Conservation (phyloP, 306 rosid species). For the Cyamopsis tetragonoloba region DNA sequence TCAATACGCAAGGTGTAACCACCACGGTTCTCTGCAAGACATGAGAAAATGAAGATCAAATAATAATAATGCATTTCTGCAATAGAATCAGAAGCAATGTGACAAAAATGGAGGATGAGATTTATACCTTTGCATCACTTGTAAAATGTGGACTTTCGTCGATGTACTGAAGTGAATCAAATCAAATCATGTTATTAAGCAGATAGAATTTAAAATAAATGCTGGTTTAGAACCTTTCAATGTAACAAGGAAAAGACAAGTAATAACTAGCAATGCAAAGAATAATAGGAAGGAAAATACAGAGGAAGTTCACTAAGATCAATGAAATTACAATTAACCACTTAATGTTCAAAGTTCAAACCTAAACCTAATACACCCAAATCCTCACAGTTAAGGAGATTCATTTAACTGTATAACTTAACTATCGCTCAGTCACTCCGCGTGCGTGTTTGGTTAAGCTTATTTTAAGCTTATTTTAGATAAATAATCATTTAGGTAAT, state of each 20-base stretch:
- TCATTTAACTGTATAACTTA: background rate
- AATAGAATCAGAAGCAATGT: constrained; percentile 10
- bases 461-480: too few relatives aligned
- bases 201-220: constrained; percentile 15
- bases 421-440: background rate
- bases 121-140: constrained; percentile 43
- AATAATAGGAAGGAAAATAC: background rate
- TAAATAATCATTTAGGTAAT: too few relatives aligned
- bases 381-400: background rate
- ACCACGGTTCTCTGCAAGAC: constrained; percentile 37
- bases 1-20: constrained; percentile 36
- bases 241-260: background rate
- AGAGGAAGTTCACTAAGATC: constrained; percentile 1
- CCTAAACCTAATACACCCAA: background rate
- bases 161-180: constrained; percentile 35
- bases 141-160: constrained; percentile 42
- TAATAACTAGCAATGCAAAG: background rate
- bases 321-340: background rate
- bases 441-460: too few relatives aligned
- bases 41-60: background rate
- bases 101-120: background rate
- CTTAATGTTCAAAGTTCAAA: background rate
- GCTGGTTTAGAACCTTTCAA: background rate
- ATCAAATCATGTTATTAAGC: constrained; percentile 13
- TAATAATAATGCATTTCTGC: background rate